phyloP scores from a whole-genome alignment of 495 filamentous ascomycete genomes.

The Geopyxis carbonaria region DNA sequence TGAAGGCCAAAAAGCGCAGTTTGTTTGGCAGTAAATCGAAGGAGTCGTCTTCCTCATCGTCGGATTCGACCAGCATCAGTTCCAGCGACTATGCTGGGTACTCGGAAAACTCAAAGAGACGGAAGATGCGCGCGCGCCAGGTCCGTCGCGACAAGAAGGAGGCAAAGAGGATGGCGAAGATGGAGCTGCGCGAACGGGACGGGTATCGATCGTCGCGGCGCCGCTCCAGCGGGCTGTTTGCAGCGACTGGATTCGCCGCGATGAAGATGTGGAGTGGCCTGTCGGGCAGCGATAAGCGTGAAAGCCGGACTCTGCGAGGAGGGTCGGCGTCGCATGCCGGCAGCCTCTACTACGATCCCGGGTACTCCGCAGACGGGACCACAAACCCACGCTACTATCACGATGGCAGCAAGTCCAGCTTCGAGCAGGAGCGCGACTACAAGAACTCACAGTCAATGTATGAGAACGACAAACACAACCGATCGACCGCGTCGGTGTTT shows the following conservation, averaged over 20 bases:
- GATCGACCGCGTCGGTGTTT: constrained; percentile 11
- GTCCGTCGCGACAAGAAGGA: constrained; percentile 12
- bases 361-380: constrained; percentile 12
- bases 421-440: not conserved
- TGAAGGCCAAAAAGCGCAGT: constrained; percentile 6
- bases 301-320: not conserved
- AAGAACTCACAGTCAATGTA: not conserved
- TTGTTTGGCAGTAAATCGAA: constrained; percentile 5
- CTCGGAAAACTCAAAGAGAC: constrained; percentile 10
- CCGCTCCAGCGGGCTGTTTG: too few relatives aligned
- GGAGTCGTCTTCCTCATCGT: constrained; percentile 1
- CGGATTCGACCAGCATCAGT: constrained; percentile 6
- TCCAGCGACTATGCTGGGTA: constrained; percentile 11
- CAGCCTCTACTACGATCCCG: constrained; percentile 15
- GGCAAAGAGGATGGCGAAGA: constrained; percentile 6
- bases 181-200: constrained; percentile 6
- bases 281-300: not conserved
- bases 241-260: too few relatives aligned
- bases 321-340: not conserved
- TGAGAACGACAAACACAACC: not conserved
- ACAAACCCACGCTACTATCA: constrained; percentile 13
- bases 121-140: constrained; percentile 5
- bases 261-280: not conserved
- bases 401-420: not conserved
- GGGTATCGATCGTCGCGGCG: too few relatives aligned